Evolutionary conservation across 2,329 filamentous ascomycete species (phyloP).

Genomic region (Trematosphaeria pertusa): DNA sequence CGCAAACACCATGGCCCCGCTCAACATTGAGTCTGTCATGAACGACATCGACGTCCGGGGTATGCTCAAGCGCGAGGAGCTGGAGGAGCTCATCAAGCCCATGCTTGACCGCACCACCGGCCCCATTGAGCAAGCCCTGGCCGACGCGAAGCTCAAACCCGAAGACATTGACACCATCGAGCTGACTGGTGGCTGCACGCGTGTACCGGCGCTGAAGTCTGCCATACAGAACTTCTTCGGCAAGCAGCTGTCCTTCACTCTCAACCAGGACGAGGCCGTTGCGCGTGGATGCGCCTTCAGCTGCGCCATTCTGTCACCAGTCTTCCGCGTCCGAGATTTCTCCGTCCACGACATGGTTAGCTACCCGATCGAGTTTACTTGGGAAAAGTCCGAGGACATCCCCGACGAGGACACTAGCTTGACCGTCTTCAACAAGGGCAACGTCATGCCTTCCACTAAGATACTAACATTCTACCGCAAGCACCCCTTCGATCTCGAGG

Average conservation of each 20-base stretch:
- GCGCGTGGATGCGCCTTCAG: slow-evolving; percentile 95
- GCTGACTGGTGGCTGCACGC: slow-evolving; percentile 92
- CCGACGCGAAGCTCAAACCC: slow-evolving; percentile 87
- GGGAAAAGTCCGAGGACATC: slow-evolving; percentile 98
- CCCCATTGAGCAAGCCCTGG: slow-evolving; percentile 88
- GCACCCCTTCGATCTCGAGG: slow-evolving; percentile 95
- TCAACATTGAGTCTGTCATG: slow-evolving; percentile 99
- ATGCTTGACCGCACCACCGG: slow-evolving; percentile 74
- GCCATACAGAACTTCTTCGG: slow-evolving; percentile 88
- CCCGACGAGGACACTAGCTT: slow-evolving; percentile 97
- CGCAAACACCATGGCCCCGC: slow-evolving; percentile 87
- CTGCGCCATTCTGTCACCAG: slow-evolving; percentile 95
- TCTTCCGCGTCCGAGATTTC: slow-evolving; percentile 99
- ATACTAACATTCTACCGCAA: slow-evolving; percentile 99
- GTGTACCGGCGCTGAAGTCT: slow-evolving; percentile 92
- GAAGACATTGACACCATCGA: slow-evolving; percentile 95
- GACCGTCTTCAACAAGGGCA: slow-evolving; percentile 96
- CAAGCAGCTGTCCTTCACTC: slow-evolving; percentile 91
- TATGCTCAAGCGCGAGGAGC: slow-evolving; percentile 91
- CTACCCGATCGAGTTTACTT: slow-evolving; percentile 98
- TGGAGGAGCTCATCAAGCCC: slow-evolving; percentile 88
- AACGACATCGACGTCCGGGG: slow-evolving; percentile 91
- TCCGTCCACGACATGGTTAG: slow-evolving; percentile 95
- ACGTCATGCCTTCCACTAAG: slow-evolving; percentile 97
- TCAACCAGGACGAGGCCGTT: slow-evolving; percentile 97